Conservation (phyloP, 352 stramenopile genomes). For the Thraustochytrium sp. region DNA sequence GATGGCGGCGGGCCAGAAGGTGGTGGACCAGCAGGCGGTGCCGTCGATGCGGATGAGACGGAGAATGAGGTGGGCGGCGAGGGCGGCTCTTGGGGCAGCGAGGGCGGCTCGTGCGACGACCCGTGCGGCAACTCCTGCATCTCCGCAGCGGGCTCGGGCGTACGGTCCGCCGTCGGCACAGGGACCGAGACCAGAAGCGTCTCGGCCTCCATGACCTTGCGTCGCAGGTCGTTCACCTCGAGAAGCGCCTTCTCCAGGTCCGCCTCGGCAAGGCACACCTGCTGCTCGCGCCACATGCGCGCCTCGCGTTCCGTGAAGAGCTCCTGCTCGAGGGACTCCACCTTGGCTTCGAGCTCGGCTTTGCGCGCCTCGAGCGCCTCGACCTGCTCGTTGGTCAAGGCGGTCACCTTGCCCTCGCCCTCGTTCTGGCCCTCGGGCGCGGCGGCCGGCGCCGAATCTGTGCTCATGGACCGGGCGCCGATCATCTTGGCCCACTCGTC, state of each 20-base stretch:
- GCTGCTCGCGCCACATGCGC: conserved; percentile 17
- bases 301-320: background rate
- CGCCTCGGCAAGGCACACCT: background rate
- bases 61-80: no score
- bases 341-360: background rate
- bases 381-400: background rate
- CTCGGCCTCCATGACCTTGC: no score
- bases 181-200: no score
- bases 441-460: background rate
- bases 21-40: no score
- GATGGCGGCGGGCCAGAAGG: no score
- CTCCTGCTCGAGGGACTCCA: background rate
- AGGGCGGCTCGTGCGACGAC: background rate
- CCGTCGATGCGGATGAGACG: no score
- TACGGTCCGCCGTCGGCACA: no score
- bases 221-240: background rate
- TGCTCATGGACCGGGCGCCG: background rate
- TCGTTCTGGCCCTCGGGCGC: background rate
- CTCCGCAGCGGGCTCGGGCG: background rate
- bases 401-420: background rate
- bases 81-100: no score
- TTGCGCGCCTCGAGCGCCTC: background rate
- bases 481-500: no score
- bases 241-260: conserved; percentile 2
- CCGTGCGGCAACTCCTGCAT: background rate